These are phyloP conservation scores for Przewalskia tangutica DNA, from an alignment of 257 asterid species.

Conservation along the genomic window DNA sequence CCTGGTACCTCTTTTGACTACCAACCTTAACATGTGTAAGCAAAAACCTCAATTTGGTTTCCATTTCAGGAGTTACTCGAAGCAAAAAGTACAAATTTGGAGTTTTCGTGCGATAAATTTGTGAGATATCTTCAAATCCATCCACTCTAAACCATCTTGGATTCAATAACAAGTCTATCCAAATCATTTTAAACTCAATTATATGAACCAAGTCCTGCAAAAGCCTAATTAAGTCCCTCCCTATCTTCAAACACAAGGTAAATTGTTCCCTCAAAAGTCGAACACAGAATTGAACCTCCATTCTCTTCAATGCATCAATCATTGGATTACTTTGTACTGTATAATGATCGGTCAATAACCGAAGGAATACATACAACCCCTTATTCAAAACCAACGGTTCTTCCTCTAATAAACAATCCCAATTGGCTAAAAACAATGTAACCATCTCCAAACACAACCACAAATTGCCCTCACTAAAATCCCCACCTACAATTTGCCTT, in stretches of 20 bases:
- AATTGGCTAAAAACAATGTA: constrained; percentile 30
- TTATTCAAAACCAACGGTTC: constrained; percentile 44
- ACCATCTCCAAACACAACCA: constrained; percentile 73
- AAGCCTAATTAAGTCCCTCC: constrained; percentile 78
- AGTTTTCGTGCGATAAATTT: constrained; percentile 41
- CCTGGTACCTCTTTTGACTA: constrained; percentile 53
- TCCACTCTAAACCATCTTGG: constrained; percentile 33
- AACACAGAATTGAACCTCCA: constrained; percentile 57
- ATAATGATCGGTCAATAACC: constrained; percentile 65
- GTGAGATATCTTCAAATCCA: constrained; percentile 45
- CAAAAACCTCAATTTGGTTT: constrained; percentile 65
- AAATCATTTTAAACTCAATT: constrained; percentile 53
- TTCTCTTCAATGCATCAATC: constrained; percentile 31
- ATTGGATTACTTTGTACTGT: constrained; percentile 30
- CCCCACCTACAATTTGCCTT: constrained; percentile 76
- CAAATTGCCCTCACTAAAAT: constrained; percentile 51
- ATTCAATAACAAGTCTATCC: constrained; percentile 60
- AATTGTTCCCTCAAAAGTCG: constrained; percentile 51
- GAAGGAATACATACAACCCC: constrained; percentile 16
- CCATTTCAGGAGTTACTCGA: constrained; percentile 83
- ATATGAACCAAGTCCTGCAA: constrained; percentile 69
- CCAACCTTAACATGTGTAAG: constrained; percentile 62
- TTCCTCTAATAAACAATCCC: constrained; percentile 56
- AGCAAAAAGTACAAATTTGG: constrained; percentile 57
- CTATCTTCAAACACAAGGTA: constrained; percentile 54